These are phyloP conservation scores for Hericium erinaceus DNA, from an alignment of 768 basidiomycete species.

Conservation along the genomic window DNA sequence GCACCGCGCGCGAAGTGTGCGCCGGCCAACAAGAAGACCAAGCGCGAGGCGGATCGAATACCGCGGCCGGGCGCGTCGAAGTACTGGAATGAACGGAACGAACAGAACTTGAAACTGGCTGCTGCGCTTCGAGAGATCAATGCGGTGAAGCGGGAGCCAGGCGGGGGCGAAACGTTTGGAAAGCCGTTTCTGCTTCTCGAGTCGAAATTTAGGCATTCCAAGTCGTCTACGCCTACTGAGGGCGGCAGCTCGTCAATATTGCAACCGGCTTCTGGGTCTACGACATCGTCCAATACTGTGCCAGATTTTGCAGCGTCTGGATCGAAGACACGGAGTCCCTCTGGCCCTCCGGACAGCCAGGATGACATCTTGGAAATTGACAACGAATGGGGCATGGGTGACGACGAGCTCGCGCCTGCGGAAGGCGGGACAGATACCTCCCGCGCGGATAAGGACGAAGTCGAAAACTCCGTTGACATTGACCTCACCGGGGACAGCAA, in stretches of 20 bases:
- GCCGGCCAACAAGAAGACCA: conserved; percentile 4
- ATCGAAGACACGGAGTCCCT: too few species aligned
- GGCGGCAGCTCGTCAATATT: neutral
- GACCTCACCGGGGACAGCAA: conserved; percentile 10
- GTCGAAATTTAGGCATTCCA: neutral
- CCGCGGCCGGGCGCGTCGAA: neutral
- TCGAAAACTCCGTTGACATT: conserved; percentile 21
- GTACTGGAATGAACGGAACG: too few species aligned
- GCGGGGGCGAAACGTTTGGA: neutral
- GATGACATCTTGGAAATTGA: conserved; percentile 16
- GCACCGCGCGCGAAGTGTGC: neutral
- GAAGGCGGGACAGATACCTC: conserved; percentile 20
- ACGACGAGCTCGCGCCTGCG: conserved; percentile 47
- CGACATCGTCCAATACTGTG: too few species aligned
- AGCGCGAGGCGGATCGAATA: neutral
- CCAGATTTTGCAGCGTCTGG: too few species aligned
- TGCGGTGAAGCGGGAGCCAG: too few species aligned
- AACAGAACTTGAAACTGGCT: too few species aligned
- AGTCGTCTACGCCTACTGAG: neutral
- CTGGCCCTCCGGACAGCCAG: neutral
- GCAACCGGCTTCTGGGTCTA: too few species aligned
- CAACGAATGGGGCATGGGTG: conserved; percentile 62
- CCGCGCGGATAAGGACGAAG: conserved; percentile 17
- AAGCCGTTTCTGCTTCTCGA: conserved; percentile 4
- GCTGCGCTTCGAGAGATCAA: too few species aligned